Base-by-base conservation (phyloP, 495 filamentous ascomycete genomes). In the Trichoderma erinaceum region DNA sequence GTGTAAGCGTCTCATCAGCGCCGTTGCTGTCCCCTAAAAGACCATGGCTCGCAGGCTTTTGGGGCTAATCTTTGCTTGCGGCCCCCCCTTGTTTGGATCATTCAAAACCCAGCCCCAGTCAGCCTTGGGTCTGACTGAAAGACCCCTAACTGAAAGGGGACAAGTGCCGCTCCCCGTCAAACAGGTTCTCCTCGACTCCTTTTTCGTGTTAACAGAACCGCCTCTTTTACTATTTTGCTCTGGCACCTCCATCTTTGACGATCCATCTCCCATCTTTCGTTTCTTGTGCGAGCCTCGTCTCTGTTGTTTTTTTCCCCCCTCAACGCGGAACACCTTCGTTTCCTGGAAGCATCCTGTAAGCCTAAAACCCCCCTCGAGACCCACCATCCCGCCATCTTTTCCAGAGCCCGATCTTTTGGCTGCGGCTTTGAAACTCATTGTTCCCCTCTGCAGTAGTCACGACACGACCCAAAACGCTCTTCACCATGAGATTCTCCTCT, bases 81-180 rank as follows among this genome's bases (percentile, higher is more conserved):
- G 44, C 21, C 56, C 56, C 56, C 56, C 56, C 29, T 61, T 29
- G 23, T 61, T 61, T 11, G 56, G 27, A 61, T 10, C 56, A 61
- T 27, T 25, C 50, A 27, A 56, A 25, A 21, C 50, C 50, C 50
- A 21, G 25, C 56, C 56, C 56, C 56, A 61, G 56, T 61, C 56
- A 61, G 56, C 10, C 56, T 18, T 15, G 16, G 25, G 56, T 21
- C 56, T 61, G 56, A 61, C 56, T 61, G 56, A 21, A 61, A 25
- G 29, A 23, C 56, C 56, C 56, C 21, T 21, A 56, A 61, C 56
- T 61, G 56, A 61, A 61, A 61, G 27, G 56, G 56, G 56, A 61
- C 56, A 61, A 61, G 56, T 61, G 56, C 25, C 56, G 10, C 56
- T 61, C 56, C 48, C 56, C 56, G 56, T 32, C 56, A 61, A 61